phyloP scores from a whole-genome alignment of 306 rosid species.

The Lablab purpureus region DNA sequence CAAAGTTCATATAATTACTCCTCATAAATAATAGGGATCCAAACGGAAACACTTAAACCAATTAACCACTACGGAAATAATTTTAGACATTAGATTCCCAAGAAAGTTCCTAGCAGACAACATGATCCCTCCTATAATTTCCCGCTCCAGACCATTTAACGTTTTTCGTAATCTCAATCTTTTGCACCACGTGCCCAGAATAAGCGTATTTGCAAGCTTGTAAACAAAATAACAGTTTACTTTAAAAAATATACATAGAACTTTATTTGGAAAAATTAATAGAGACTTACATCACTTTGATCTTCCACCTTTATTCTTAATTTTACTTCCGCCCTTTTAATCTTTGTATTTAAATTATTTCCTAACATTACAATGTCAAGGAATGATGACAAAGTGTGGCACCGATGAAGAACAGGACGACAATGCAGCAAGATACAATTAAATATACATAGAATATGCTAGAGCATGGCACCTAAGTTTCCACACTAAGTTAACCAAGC shows the following conservation, averaged over 20 bases:
- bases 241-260: background rate
- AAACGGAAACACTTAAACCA: background rate
- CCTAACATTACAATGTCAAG: background rate
- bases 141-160: background rate
- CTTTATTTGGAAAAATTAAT: background rate
- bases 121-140: background rate
- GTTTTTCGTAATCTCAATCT: background rate
- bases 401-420: background rate
- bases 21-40: background rate
- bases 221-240: background rate
- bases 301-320: background rate
- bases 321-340: conserved; percentile 15
- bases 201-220: background rate
- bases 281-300: background rate
- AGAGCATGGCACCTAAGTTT: background rate
- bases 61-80: background rate
- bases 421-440: background rate
- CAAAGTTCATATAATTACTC: background rate
- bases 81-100: background rate
- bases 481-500: conserved; percentile 8
- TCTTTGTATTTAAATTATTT: conserved; percentile 11
- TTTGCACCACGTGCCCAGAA: background rate
- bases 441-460: background rate
- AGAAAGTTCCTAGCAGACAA: background rate
- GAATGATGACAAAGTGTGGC: conserved; percentile 17